Conservation (phyloP, 2,329 filamentous ascomycete genomes). For the Fonsecaea pugnacius region DNA sequence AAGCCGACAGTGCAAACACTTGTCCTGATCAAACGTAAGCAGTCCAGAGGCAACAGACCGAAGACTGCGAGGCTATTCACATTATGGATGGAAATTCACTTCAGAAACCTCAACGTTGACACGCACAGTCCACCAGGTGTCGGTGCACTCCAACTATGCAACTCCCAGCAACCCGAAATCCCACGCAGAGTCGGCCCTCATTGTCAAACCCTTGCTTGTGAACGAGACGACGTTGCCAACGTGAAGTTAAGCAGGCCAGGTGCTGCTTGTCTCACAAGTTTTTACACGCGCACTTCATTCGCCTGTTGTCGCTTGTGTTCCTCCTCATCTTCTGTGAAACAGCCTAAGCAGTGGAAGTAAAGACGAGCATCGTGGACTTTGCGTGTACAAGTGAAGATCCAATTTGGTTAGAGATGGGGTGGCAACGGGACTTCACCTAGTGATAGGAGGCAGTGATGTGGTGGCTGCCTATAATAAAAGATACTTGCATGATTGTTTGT, state of each 20-base stretch:
- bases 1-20: neutral
- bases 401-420: no score
- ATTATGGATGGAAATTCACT: no score
- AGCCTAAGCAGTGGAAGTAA: no score
- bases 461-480: neutral
- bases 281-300: neutral
- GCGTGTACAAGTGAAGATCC: no score
- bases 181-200: neutral
- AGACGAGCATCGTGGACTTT: no score
- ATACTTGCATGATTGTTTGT: neutral
- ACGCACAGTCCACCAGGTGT: no score
- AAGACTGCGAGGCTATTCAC: no score
- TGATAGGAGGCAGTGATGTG: neutral
- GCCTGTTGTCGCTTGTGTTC: neutral
- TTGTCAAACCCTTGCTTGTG: neutral
- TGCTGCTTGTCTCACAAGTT: neutral
- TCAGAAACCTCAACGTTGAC: no score
- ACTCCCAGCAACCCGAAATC: neutral
- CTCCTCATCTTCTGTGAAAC: neutral
- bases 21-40: no score
- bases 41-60: no score
- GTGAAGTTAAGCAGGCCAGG: neutral
- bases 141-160: neutral
- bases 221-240: neutral
- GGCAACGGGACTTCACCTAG: neutral